phyloP scores from a whole-genome alignment of 164 flowering plant genomes.

The Aristolochia fimbriata region DNA sequence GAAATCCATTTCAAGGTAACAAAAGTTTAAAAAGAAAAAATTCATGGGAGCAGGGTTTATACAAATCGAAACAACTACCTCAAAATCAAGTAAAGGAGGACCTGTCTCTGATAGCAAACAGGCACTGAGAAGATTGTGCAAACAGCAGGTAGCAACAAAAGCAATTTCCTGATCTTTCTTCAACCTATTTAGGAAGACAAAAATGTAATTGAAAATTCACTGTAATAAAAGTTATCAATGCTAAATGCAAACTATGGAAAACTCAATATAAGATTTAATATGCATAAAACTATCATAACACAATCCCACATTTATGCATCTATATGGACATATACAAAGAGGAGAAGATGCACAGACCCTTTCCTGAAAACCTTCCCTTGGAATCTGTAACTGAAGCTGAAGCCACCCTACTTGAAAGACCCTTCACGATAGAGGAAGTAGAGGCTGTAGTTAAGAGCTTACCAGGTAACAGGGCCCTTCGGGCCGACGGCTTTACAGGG shows the following conservation, averaged over 20 bases:
- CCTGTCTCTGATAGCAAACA: slow-evolving; percentile 74
- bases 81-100: slow-evolving; percentile 95
- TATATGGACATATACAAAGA: too few relatives aligned
- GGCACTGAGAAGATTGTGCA: slow-evolving; percentile 65
- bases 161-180: slow-evolving; percentile 74
- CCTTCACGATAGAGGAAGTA: too few relatives aligned
- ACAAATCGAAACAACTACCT: slow-evolving; percentile 29
- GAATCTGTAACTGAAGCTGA: too few relatives aligned
- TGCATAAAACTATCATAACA: background rate
- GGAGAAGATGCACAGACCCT: too few relatives aligned
- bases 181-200: slow-evolving; percentile 32
- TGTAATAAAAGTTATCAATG: background rate
- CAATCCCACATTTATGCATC: too few relatives aligned
- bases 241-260: background rate
- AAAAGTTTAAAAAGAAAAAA: too few relatives aligned
- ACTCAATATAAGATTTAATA: background rate
- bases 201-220: background rate
- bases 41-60: background rate
- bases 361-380: too few relatives aligned
- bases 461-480: too few relatives aligned
- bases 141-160: slow-evolving; percentile 66
- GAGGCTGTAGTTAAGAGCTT: too few relatives aligned
- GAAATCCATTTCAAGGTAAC: too few relatives aligned
- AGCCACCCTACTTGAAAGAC: too few relatives aligned
- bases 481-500: too few relatives aligned